Conservation (phyloP, 2,329 filamentous ascomycete species). For the Penicillium corylophilum region DNA sequence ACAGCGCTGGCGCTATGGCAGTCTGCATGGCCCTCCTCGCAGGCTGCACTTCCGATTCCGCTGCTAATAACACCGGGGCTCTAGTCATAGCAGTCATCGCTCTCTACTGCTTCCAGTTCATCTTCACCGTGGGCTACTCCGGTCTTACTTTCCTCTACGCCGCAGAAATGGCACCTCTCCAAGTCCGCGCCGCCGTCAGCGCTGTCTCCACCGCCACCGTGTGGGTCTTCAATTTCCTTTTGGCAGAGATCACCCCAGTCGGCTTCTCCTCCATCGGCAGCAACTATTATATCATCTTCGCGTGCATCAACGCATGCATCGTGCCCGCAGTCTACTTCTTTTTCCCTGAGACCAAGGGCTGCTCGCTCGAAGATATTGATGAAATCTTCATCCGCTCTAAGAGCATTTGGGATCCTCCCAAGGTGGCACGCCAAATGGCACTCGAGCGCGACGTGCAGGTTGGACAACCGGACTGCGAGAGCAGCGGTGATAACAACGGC, state of each 20-base stretch:
- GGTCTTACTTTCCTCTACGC: slow-evolving; percentile 62
- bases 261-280: slow-evolving; percentile 49
- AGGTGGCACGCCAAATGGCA: slow-evolving; percentile 22
- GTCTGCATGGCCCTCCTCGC: slow-evolving; percentile 44
- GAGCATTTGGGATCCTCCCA: slow-evolving; percentile 27
- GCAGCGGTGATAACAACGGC: slow-evolving; percentile 7
- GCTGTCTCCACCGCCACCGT: slow-evolving; percentile 53
- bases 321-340: slow-evolving; percentile 38
- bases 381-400: slow-evolving; percentile 38
- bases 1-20: slow-evolving; percentile 30
- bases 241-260: slow-evolving; percentile 39
- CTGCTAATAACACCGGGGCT: slow-evolving; percentile 43
- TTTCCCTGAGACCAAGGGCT: slow-evolving; percentile 42
- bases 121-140: slow-evolving; percentile 60
- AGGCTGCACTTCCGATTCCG: slow-evolving; percentile 46
- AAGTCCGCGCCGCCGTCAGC: slow-evolving; percentile 50
- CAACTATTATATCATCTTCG: slow-evolving; percentile 47
- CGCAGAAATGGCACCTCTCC: slow-evolving; percentile 53
- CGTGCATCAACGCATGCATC: slow-evolving; percentile 39
- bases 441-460: not conserved
- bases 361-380: slow-evolving; percentile 41
- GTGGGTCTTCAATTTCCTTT: slow-evolving; percentile 41
- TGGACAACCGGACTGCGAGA: slow-evolving; percentile 8
- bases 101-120: slow-evolving; percentile 61
- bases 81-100: slow-evolving; percentile 56